These are phyloP conservation scores for Zychaea mexicana DNA, from an alignment of 371 early-diverging fungal species.

Conservation along the genomic window DNA sequence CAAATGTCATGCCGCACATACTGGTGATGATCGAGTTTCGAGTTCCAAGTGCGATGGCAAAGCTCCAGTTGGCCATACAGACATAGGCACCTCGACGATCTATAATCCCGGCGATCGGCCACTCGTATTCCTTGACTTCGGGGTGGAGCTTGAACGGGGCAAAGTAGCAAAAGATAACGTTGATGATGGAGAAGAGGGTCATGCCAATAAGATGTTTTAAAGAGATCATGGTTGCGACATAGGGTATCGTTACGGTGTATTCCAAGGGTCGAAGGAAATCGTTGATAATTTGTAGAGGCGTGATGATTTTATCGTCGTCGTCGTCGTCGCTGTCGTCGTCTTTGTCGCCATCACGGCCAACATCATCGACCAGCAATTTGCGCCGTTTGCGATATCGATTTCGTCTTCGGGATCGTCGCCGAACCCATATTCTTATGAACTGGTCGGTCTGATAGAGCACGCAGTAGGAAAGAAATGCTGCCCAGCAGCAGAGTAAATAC, in stretches of 20 bases:
- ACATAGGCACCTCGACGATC: constrained; percentile 49
- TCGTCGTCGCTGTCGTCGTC: neutral
- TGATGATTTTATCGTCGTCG: neutral
- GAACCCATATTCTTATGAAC: constrained; percentile 21
- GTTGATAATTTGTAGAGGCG: constrained; percentile 1
- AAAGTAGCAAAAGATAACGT: constrained; percentile 35
- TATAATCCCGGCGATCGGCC: constrained; percentile 19
- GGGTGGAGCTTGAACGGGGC: constrained; percentile 28
- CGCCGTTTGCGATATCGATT: neutral
- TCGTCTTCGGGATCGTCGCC: constrained; percentile 16
- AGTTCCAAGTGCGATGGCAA: constrained; percentile 41
- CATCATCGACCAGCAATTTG: no score
- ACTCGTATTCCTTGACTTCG: neutral
- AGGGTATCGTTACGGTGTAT: constrained; percentile 31
- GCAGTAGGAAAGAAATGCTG: constrained; percentile 35
- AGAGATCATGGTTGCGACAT: constrained; percentile 40
- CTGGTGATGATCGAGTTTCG: constrained; percentile 38
- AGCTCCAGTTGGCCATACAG: constrained; percentile 43
- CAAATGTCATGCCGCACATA: constrained; percentile 45
- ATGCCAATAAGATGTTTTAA: constrained; percentile 40
- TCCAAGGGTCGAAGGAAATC: constrained; percentile 19
- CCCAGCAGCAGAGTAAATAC: constrained; percentile 43
- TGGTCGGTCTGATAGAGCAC: constrained; percentile 35
- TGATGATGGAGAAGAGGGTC: constrained; percentile 28
- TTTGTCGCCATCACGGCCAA: no score